phyloP scores from a whole-genome alignment of 495 filamentous ascomycete species.

The Trichoderma orchidacearum region DNA sequence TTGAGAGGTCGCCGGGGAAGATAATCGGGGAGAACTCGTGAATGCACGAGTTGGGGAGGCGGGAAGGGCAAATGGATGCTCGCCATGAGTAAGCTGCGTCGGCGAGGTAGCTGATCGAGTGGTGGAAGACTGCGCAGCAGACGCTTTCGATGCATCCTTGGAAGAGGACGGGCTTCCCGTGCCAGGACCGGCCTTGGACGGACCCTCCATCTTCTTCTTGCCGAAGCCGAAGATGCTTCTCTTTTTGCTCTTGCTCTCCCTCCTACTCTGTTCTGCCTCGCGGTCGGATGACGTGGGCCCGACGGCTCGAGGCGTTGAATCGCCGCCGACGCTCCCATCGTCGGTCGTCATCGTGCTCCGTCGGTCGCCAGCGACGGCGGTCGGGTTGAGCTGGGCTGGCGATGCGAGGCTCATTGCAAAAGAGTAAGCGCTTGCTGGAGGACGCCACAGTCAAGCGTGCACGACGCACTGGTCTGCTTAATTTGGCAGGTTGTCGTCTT shows the following conservation, averaged over 20 bases:
- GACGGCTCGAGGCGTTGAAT: conserved; percentile 20
- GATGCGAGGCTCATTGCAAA: conserved; percentile 11
- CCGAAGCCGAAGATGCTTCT: conserved; percentile 47
- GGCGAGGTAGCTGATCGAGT: conserved; percentile 27
- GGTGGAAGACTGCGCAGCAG: conserved; percentile 3
- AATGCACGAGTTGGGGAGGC: conserved; percentile 32
- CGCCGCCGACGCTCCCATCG: conserved; percentile 13
- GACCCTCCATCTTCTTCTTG: conserved; percentile 47
- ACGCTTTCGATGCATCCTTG: conserved; percentile 10
- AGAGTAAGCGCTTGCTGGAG: background rate
- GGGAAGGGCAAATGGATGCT: conserved; percentile 32
- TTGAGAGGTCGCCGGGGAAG: conserved; percentile 59
- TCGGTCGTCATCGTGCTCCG: conserved; percentile 11
- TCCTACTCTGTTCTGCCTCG: conserved; percentile 13
- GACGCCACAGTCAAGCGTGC: background rate
- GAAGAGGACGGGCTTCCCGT: conserved; percentile 13
- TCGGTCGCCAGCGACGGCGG: conserved; percentile 5
- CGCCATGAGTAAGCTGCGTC: conserved; percentile 9
- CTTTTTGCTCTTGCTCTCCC: conserved; percentile 30
- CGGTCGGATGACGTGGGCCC: conserved; percentile 16
- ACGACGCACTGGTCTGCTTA: too few species aligned
- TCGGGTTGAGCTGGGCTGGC: background rate
- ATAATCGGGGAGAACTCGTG: conserved; percentile 43
- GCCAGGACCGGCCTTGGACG: conserved; percentile 18
- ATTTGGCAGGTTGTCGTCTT: too few species aligned